Conservation (phyloP, 1,139 yeast genomes). For the Sugiyamaella neomexicana region DNA sequence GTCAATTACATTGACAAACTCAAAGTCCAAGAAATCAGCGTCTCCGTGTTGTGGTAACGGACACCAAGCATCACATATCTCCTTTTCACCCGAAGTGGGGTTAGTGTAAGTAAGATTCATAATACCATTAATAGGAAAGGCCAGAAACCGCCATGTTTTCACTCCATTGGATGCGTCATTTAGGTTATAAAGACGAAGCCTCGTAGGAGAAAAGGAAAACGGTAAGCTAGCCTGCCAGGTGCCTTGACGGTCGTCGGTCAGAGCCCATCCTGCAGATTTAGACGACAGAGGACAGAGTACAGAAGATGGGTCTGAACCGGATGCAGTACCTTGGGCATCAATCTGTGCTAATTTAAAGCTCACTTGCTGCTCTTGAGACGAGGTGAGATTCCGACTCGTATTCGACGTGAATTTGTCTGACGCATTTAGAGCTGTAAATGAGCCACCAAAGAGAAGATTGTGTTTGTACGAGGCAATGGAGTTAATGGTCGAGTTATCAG, state of each 20-base stretch:
- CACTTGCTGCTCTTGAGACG: conserved; percentile 55
- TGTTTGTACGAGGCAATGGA: conserved; percentile 59
- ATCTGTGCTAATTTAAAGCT: conserved; percentile 64
- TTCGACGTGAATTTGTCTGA: conserved; percentile 23
- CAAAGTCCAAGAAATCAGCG: conserved; percentile 70
- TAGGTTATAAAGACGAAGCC: conserved; percentile 65
- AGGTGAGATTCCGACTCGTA: conserved; percentile 11
- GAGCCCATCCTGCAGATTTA: conserved; percentile 54
- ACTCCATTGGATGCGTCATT: conserved; percentile 54
- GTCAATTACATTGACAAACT: conserved; percentile 69
- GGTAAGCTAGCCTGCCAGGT: conserved; percentile 69
- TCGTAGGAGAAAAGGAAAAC: conserved; percentile 62
- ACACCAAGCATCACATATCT: conserved; percentile 85
- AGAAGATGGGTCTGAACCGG: conserved; percentile 44
- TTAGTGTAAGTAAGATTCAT: conserved; percentile 88
- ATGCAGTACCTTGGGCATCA: conserved; percentile 51
- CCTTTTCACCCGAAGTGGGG: conserved; percentile 55
- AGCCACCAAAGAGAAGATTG: conserved; percentile 75
- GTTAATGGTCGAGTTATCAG: conserved; percentile 54
- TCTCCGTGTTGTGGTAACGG: conserved; percentile 54
- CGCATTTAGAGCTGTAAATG: conserved; percentile 57
- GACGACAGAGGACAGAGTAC: conserved; percentile 58
- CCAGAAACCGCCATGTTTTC: conserved; percentile 66
- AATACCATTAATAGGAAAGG: conserved; percentile 82
- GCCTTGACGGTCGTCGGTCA: conserved; percentile 54